These are phyloP conservation scores for Pythium utonaiense DNA, from an alignment of 352 stramenopile genomes.

Conservation along the genomic window DNA sequence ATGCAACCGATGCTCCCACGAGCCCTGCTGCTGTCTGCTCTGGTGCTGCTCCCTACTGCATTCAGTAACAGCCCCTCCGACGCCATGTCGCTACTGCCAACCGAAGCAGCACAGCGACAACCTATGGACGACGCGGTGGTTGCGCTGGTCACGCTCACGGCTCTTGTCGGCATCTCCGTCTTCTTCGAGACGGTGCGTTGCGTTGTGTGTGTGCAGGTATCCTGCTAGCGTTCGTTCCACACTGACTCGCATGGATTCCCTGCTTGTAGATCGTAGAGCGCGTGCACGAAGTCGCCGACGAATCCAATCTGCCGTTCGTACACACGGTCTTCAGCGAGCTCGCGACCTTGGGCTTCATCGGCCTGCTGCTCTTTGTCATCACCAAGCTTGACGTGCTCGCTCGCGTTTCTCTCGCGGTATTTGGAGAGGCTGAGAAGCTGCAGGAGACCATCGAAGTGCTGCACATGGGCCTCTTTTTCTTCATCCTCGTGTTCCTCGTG, in stretches of 20 bases:
- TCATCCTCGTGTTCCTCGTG: constrained; percentile 77
- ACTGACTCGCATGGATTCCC: too few species aligned
- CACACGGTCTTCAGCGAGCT: constrained; percentile 29
- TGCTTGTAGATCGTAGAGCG: too few species aligned
- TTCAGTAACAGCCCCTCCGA: too few species aligned
- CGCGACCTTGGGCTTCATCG: constrained; percentile 20
- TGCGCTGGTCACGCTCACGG: constrained; percentile 8
- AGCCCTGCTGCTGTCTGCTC: too few species aligned
- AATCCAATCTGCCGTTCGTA: constrained; percentile 27
- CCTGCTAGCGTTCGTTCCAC: too few species aligned
- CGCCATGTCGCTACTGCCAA: neutral
- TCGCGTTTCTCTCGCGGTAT: constrained; percentile 33
- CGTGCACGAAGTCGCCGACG: constrained; percentile 23
- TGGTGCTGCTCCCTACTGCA: neutral
- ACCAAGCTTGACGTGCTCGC: constrained; percentile 62
- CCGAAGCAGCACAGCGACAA: neutral
- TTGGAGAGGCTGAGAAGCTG: constrained; percentile 43
- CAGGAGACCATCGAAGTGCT: constrained; percentile 73
- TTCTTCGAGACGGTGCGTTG: neutral
- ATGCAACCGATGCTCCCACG: too few species aligned
- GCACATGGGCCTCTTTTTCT: constrained; percentile 80
- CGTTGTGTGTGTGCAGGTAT: too few species aligned
- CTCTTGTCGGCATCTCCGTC: constrained; percentile 8
- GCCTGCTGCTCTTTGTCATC: constrained; percentile 17
- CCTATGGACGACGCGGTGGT: neutral